Percentiles rank a stretch among this genome's conserved stretches.
Conservation (phyloP, 768 basidiomycete genomes). For the Hericium rajendrae region DNA sequence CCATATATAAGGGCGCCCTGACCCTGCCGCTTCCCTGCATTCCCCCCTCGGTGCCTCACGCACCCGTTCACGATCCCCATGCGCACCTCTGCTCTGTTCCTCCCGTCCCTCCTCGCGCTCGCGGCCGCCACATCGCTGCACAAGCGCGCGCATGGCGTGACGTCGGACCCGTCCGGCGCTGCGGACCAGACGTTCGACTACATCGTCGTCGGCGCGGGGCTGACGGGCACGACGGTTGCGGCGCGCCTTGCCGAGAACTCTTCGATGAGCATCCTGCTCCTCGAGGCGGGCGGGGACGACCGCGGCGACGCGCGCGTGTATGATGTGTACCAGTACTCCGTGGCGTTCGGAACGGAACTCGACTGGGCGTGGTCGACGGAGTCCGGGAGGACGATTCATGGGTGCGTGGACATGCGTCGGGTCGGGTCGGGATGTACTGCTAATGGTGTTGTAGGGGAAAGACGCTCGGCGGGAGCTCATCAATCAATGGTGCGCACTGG, state of each 20-base stretch:
- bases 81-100: background rate
- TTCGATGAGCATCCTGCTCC: background rate
- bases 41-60: too few relatives aligned
- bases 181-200: background rate
- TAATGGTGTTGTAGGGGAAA: constrained; percentile 24
- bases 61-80: too few relatives aligned
- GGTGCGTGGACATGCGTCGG: background rate
- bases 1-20: too few relatives aligned
- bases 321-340: background rate
- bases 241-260: background rate
- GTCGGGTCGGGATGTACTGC: background rate
- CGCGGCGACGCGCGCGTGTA: background rate
- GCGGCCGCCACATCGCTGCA: background rate
- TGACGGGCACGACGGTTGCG: background rate
- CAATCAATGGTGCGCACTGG: constrained; percentile 40
- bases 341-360: background rate
- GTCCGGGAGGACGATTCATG: background rate
- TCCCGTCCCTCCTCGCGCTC: background rate
- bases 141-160: background rate
- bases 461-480: constrained; percentile 29
- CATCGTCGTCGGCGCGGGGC: background rate
- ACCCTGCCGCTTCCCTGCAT: too few relatives aligned
- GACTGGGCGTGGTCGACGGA: background rate
- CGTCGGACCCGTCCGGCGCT: background rate
- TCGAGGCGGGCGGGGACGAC: background rate